Conservation (phyloP, 169 alveolate species). For the Plasmodium inui region DNA sequence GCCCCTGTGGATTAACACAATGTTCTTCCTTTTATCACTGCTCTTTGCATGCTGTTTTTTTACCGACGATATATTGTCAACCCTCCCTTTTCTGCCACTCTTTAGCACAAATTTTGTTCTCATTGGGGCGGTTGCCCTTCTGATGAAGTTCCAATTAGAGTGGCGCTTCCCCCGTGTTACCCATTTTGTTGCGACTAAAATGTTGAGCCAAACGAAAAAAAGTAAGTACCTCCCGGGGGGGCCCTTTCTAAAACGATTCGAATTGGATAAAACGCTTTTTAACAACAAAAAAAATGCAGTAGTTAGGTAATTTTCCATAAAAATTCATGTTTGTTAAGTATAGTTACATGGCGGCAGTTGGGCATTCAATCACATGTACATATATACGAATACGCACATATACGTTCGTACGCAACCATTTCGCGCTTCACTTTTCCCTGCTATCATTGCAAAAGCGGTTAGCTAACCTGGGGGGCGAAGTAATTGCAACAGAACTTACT, state of each 20-base stretch:
- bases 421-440: neutral
- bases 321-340: neutral
- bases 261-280: constrained; percentile 24
- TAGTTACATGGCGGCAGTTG: neutral
- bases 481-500: neutral
- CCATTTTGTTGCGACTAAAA: constrained; percentile 43
- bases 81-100: neutral
- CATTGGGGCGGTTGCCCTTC: neutral
- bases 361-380: neutral
- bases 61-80: neutral
- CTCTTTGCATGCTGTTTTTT: neutral
- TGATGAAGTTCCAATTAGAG: constrained; percentile 12
- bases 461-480: neutral
- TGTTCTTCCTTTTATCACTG: constrained; percentile 11
- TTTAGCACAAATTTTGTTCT: constrained; percentile 1
- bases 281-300: constrained; percentile 47
- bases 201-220: constrained; percentile 24
- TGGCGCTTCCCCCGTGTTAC: neutral
- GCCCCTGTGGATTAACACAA: constrained; percentile 49
- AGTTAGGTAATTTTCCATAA: constrained; percentile 66
- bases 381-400: constrained; percentile 21
- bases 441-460: neutral
- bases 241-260: constrained; percentile 6
- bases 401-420: neutral
- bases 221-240: constrained; percentile 4